A percentile compares a stretch with the other conserved stretches of the same genome.
Evolutionary conservation across 192 early-diverging fungal genomes (phyloP).

Genomic region (Coemansia sp.): DNA sequence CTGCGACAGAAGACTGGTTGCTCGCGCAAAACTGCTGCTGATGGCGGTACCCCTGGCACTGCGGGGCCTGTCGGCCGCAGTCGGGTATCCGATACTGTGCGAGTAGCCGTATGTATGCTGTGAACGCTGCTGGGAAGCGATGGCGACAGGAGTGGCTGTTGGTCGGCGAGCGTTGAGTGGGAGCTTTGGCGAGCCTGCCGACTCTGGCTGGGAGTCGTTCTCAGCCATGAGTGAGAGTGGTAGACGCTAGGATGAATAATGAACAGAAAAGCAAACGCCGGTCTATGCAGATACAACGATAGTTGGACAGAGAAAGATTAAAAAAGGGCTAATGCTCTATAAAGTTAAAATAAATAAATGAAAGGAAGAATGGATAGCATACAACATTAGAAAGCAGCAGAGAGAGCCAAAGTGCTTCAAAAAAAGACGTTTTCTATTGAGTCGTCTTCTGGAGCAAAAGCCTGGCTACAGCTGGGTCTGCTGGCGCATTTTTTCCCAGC

Average conservation of each 20-base stretch:
- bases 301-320: too few relatives aligned
- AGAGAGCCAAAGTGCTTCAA: background rate
- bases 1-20: slow-evolving; percentile 10
- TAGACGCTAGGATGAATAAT: background rate
- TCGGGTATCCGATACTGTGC: background rate
- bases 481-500: background rate
- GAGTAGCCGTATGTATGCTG: background rate
- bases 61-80: background rate
- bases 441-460: background rate
- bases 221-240: slow-evolving; percentile 2
- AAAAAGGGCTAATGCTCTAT: too few relatives aligned
- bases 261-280: background rate
- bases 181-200: slow-evolving; percentile 16
- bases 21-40: slow-evolving; percentile 9
- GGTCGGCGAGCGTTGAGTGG: slow-evolving; percentile 24
- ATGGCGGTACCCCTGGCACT: background rate
- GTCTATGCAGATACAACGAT: too few relatives aligned
- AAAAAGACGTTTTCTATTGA: background rate
- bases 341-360: too few relatives aligned
- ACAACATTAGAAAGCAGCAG: background rate
- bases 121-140: slow-evolving; percentile 7
- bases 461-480: background rate
- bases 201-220: slow-evolving; percentile 1
- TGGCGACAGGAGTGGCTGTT: background rate
- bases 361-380: background rate